Conservation (phyloP, 305 asterid genomes). For the Fraxinus platypoda region DNA sequence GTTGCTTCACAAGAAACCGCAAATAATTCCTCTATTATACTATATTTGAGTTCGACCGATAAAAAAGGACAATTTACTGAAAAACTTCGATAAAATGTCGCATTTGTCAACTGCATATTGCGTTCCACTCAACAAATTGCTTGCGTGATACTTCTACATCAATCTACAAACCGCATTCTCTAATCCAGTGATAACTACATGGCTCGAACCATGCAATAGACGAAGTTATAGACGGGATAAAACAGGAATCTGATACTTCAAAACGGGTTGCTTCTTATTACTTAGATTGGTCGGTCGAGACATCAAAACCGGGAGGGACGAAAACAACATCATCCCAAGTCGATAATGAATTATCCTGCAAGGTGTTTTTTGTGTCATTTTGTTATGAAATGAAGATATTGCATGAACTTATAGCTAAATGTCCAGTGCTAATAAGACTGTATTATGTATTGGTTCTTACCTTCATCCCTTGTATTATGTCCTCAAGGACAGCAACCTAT, state of each 20-base stretch:
- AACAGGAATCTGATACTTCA: neutral
- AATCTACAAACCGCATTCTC: neutral
- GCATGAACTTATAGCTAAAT: neutral
- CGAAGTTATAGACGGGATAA: neutral
- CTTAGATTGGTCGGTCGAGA: slow-evolving; percentile 48
- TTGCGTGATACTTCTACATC: neutral
- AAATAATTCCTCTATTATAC: neutral
- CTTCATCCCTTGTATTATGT: slow-evolving; percentile 83
- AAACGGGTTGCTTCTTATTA: neutral
- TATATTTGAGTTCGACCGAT: neutral
- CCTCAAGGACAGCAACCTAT: slow-evolving; percentile 84
- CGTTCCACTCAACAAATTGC: neutral
- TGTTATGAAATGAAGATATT: too few species aligned
- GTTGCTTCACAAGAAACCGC: neutral
- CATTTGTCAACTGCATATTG: neutral
- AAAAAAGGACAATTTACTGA: neutral
- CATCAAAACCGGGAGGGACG: slow-evolving; percentile 87
- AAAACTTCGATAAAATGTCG: neutral
- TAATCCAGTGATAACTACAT: neutral
- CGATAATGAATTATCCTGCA: slow-evolving; percentile 66
- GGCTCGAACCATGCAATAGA: neutral
- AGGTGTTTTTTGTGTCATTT: neutral
- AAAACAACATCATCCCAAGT: slow-evolving; percentile 81
- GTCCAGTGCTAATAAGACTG: neutral
- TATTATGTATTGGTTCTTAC: slow-evolving; percentile 31